Percentiles rank a stretch among this genome's conserved stretches.
These are phyloP conservation scores for Hondaea fermentalgiana DNA, from an alignment of 108 stramenopile species.

Conservation along the genomic window DNA sequence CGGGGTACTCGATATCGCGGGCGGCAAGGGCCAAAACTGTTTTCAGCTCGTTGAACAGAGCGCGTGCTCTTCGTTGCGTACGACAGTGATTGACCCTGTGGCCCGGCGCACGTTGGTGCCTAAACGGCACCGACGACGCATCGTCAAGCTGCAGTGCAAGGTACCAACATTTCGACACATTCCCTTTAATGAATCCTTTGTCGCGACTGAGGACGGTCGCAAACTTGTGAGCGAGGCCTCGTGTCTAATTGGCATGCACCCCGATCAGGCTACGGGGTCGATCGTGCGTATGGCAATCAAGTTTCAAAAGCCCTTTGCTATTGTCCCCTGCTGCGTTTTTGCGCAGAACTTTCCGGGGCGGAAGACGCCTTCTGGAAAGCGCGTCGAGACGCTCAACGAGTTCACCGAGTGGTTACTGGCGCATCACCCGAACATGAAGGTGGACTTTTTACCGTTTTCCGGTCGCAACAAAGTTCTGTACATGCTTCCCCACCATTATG, in stretches of 20 bases:
- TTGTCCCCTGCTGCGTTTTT: constrained; percentile 50
- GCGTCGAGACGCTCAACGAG: neutral
- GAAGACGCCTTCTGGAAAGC: neutral
- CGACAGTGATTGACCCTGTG: neutral
- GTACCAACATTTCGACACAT: neutral
- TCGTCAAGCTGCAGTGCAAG: neutral
- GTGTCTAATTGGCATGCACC: constrained; percentile 42
- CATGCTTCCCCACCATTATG: neutral
- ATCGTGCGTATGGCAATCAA: constrained; percentile 39
- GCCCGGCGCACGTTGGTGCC: neutral
- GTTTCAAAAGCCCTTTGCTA: constrained; percentile 32
- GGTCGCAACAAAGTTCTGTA: constrained; percentile 16
- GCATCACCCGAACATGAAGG: neutral
- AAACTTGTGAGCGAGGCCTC: neutral
- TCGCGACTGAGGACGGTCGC: neutral
- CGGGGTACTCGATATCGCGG: neutral
- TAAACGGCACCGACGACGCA: neutral
- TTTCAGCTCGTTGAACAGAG: neutral
- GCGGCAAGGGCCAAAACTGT: constrained; percentile 12
- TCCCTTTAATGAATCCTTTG: neutral
- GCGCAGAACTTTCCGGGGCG: constrained; percentile 30
- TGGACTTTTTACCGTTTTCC: neutral
- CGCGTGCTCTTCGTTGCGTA: neutral
- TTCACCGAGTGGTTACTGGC: neutral
- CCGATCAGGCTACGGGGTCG: constrained; percentile 47